These are phyloP conservation scores for Exophiala sp. DNA, from an alignment of 2,329 filamentous ascomycete genomes.

Conservation along the genomic window DNA sequence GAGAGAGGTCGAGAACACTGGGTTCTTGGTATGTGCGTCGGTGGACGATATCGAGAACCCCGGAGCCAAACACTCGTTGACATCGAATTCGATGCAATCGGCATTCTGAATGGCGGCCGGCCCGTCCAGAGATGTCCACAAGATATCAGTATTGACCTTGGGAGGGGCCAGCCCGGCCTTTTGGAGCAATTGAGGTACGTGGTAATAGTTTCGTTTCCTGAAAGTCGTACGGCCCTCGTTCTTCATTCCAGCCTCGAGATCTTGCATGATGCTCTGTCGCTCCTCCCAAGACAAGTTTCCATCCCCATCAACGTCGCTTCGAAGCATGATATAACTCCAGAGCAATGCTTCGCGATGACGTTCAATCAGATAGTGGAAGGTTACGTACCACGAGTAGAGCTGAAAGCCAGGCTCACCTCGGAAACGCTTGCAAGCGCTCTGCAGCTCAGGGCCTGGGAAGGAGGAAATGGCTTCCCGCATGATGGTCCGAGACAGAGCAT, in stretches of 20 bases:
- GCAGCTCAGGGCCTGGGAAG: constrained; percentile 19
- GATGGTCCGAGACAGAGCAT: constrained; percentile 19
- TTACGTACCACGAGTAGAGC: constrained; percentile 23
- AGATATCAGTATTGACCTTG: constrained; percentile 18
- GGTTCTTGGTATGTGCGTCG: constrained; percentile 14
- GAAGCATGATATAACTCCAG: constrained; percentile 24
- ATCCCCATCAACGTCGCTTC: constrained; percentile 17
- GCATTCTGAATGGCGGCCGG: constrained; percentile 15
- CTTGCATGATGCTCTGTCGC: constrained; percentile 15
- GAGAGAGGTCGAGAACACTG: constrained; percentile 12
- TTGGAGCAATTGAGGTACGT: constrained; percentile 16
- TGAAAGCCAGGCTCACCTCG: constrained; percentile 23
- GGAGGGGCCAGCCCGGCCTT: constrained; percentile 20
- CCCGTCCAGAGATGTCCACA: constrained; percentile 23
- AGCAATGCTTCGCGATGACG: constrained; percentile 20
- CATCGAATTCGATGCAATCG: constrained; percentile 21
- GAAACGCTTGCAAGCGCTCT: constrained; percentile 22
- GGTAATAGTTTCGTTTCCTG: constrained; percentile 20
- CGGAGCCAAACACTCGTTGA: constrained; percentile 20
- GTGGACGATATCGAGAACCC: constrained; percentile 17
- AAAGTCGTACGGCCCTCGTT: constrained; percentile 17
- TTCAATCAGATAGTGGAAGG: constrained; percentile 23
- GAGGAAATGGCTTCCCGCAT: constrained; percentile 23
- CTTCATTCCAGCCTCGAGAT: constrained; percentile 13
- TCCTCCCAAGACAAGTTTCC: constrained; percentile 22